phyloP scores from a whole-genome alignment of 2,329 filamentous ascomycete species.

The Colletotrichum navitas region DNA sequence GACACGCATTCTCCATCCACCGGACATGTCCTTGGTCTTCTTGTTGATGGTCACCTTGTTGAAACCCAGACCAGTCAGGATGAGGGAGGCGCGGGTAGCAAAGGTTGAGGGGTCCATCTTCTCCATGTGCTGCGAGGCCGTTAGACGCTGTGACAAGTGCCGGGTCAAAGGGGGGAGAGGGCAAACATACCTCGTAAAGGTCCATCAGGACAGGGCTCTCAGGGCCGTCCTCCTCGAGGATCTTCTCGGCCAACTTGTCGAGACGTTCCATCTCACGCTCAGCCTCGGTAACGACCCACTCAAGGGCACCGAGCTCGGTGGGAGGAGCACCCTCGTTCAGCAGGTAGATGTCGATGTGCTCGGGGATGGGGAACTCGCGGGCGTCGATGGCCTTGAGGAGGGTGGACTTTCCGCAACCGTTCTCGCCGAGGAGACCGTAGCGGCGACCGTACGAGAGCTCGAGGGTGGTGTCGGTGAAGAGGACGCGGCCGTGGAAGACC shows the following conservation, averaged over 20 bases:
- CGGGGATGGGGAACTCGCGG: conserved; percentile 95
- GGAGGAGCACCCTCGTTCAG: conserved; percentile 96
- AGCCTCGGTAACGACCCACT: conserved; percentile 97
- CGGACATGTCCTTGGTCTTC: conserved; percentile 99
- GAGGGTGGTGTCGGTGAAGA: conserved; percentile 93
- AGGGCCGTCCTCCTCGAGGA: conserved; percentile 91
- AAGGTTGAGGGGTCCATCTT: conserved; percentile 99
- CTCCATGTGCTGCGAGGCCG: conserved; percentile 84
- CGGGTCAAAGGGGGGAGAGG: fast-evolving
- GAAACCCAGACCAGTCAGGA: conserved; percentile 98
- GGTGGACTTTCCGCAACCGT: conserved; percentile 99
- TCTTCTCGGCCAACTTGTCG: conserved; percentile 88
- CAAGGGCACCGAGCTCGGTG: conserved; percentile 88
- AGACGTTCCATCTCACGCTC: conserved; percentile 92
- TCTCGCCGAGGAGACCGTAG: conserved; percentile 96
- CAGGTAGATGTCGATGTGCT: conserved; percentile 98
- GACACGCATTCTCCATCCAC: conserved; percentile 99
- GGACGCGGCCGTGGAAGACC: conserved; percentile 97
- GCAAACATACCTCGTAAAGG: conserved; percentile 85
- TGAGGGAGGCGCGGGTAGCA: conserved; percentile 93
- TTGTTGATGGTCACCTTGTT: conserved; percentile 98
- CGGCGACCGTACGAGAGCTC: conserved; percentile 93
- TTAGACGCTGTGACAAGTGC: conserved; percentile 29
- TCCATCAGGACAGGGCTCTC: conserved; percentile 92
- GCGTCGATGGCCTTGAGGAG: conserved; percentile 93